phyloP scores from a whole-genome alignment of 2,329 filamentous ascomycete species.

The Ophiostoma tasmaniense region DNA sequence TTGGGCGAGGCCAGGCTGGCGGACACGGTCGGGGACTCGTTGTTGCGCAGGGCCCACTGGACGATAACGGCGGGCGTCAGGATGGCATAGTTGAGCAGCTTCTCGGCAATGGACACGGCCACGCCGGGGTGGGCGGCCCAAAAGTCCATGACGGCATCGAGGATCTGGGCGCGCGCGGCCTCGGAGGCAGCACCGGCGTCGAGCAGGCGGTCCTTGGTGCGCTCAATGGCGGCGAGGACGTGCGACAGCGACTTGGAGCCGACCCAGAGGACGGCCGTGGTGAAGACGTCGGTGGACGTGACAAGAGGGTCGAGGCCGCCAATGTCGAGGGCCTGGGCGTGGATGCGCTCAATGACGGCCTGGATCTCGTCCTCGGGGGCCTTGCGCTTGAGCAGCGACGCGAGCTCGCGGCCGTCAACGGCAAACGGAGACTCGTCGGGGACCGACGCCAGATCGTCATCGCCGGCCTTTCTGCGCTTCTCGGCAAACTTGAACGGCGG shows the following conservation, averaged over 20 bases:
- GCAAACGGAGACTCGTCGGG: constrained; percentile 44
- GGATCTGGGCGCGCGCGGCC: constrained; percentile 74
- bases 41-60: constrained; percentile 66
- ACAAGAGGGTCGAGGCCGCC: constrained; percentile 62
- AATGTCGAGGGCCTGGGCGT: constrained; percentile 62
- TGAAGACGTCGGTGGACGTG: constrained; percentile 84
- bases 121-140: constrained; percentile 90
- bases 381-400: constrained; percentile 72
- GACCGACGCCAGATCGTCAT: neutral
- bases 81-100: constrained; percentile 94
- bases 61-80: constrained; percentile 77
- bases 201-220: constrained; percentile 80
- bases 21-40: neutral
- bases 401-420: constrained; percentile 73
- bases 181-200: constrained; percentile 68
- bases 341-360: constrained; percentile 68
- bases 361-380: constrained; percentile 81
- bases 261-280: constrained; percentile 86
- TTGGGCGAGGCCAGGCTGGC: constrained; percentile 31
- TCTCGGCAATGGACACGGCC: constrained; percentile 87
- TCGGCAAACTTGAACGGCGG: constrained; percentile 76
- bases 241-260: constrained; percentile 95
- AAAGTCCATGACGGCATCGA: constrained; percentile 82
- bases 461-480: neutral
- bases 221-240: constrained; percentile 89